Base-by-base conservation (phyloP, 306 rosid species). In the Comarum palustre region DNA sequence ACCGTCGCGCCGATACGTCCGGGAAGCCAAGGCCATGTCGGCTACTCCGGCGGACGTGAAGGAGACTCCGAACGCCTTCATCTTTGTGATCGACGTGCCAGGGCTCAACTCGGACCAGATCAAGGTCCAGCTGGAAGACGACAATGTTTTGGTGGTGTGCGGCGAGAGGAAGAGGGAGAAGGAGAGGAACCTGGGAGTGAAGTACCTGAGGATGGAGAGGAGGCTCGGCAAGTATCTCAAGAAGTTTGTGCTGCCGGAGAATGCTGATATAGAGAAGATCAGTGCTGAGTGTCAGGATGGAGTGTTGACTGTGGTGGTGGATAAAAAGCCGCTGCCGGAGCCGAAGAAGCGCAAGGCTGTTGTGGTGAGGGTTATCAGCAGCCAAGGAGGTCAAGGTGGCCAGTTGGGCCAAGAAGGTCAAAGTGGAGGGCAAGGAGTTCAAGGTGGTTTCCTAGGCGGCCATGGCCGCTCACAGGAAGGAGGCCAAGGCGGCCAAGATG, bases 191-290 rank as follows among this genome's bases (percentile, higher is more conserved):
- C 69, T 60, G 2, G 82, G 77, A 27, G 66, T 63, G 13, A 82
- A 47, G 69, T 86, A 73, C 57, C 43, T 88, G 72, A 80, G 68
- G 46, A 84, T 83, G 86, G 93, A 88, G 87, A 73, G 88, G 77
- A 80, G 90, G 85, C 50, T 84, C 0, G 88, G 88, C 1, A 86
- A 86, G 71, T 80, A 65, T 32, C 68, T 88, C 76, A 82, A 77
- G 81, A 88, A 80, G 67, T 86, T 88, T 14, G 66, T 17, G 17
- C 69, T 86, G 45, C 86, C 88, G 3, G 90, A 84, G 4, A 78
- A 84, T 38, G 83, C 82, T 0, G 60, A 88, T 16, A 4, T 15
- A 17, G 87, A 88, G 1, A 74, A 70, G 36, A 84, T 87, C 6
- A 46, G 65, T 3, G 87, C 86, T 0, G 71, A 72, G 22, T 77